phyloP scores from a whole-genome alignment of 345 rosid species.

The Mercurialis annua region DNA sequence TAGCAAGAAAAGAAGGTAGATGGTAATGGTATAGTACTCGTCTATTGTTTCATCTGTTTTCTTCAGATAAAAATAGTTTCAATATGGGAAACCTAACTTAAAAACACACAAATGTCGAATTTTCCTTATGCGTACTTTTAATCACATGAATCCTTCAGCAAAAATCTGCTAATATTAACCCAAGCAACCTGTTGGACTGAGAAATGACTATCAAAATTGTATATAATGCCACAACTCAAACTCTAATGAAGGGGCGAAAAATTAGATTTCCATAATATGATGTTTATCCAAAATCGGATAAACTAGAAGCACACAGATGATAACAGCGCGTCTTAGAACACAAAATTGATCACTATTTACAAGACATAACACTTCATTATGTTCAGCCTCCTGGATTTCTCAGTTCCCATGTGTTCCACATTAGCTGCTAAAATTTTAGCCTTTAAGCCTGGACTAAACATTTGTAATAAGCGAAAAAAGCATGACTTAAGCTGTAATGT shows the following conservation, averaged over 20 bases:
- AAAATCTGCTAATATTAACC: background rate
- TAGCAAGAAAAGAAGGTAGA: background rate
- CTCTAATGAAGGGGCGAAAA: background rate
- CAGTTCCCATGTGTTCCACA: background rate
- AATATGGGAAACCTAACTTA: background rate
- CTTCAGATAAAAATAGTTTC: background rate
- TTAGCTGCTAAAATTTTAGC: background rate
- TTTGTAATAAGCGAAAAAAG: background rate
- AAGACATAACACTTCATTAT: background rate
- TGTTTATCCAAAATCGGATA: background rate
- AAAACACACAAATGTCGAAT: background rate
- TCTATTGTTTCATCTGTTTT: background rate
- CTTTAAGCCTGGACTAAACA: background rate
- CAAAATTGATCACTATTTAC: background rate
- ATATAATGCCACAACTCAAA: background rate
- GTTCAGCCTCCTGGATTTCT: conserved; percentile 8
- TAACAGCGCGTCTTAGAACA: no score
- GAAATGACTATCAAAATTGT: background rate
- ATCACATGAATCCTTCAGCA: background rate
- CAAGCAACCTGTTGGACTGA: background rate
- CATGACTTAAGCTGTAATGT: conserved; percentile 7
- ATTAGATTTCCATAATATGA: background rate
- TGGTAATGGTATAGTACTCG: background rate
- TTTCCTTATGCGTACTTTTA: background rate
- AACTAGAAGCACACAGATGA: no score